These are phyloP conservation scores for Populus deltoides DNA, from an alignment of 345 rosid genomes.

Conservation along the genomic window DNA sequence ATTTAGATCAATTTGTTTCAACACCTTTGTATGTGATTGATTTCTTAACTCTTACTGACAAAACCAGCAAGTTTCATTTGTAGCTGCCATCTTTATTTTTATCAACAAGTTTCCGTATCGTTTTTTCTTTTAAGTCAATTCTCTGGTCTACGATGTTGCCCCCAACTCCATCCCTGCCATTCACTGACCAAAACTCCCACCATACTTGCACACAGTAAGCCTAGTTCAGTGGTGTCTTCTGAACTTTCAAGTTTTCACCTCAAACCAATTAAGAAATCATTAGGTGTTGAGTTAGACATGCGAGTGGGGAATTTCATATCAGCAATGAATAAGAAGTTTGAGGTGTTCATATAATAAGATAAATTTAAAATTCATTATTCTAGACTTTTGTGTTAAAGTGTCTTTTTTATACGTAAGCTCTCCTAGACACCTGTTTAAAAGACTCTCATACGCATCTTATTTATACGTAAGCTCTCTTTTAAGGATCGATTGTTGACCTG, in stretches of 20 bases:
- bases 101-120: not conserved
- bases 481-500: too few relatives aligned
- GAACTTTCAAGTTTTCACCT: not conserved
- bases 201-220: not conserved
- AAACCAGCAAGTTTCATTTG: slow-evolving; percentile 13
- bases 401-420: too few relatives aligned
- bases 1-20: slow-evolving; percentile 23
- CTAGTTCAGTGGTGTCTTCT: not conserved
- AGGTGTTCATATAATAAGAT: too few relatives aligned
- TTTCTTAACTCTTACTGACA: slow-evolving; percentile 15
- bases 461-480: too few relatives aligned
- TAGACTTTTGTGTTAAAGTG: too few relatives aligned
- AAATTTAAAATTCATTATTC: too few relatives aligned
- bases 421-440: too few relatives aligned
- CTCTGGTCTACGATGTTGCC: not conserved
- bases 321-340: too few relatives aligned
- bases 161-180: not conserved
- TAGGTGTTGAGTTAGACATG: not conserved
- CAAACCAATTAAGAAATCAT: not conserved
- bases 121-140: not conserved
- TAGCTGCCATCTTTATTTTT: not conserved
- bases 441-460: too few relatives aligned
- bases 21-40: slow-evolving; percentile 16
- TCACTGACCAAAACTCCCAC: not conserved
- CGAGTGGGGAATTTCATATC: too few relatives aligned